phyloP scores from a whole-genome alignment of 176 grass and related monocot species.

The Carex parvula region DNA sequence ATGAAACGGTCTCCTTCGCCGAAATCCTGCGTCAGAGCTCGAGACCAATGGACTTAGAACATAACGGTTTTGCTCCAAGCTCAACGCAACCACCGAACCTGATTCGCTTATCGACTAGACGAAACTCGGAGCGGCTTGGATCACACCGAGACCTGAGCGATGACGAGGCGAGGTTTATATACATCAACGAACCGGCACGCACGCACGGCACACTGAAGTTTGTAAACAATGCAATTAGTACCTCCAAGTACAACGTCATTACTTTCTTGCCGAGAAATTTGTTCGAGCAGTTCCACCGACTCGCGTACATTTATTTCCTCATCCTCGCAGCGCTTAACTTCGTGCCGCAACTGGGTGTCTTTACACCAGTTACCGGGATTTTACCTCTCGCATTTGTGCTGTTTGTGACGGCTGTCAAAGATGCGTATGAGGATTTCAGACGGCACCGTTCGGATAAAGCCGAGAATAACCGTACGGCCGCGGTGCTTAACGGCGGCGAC shows the following conservation, averaged over 20 bases:
- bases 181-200: slow-evolving; percentile 65
- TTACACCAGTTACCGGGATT: slow-evolving; percentile 38
- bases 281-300: slow-evolving; percentile 92
- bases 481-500: slow-evolving; percentile 35
- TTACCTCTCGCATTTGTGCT: slow-evolving; percentile 85
- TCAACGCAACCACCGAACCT: neutral
- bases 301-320: slow-evolving; percentile 87
- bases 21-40: slow-evolving; percentile 18
- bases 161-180: slow-evolving; percentile 87
- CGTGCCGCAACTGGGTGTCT: slow-evolving; percentile 74
- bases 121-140: slow-evolving; percentile 51
- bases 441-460: slow-evolving; percentile 68
- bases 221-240: slow-evolving; percentile 58
- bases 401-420: slow-evolving; percentile 73
- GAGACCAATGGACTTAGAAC: slow-evolving; percentile 33
- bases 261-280: slow-evolving; percentile 94
- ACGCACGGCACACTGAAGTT: slow-evolving; percentile 38
- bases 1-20: slow-evolving; percentile 43
- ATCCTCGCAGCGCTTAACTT: slow-evolving; percentile 58
- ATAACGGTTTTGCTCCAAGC: slow-evolving; percentile 8
- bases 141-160: slow-evolving; percentile 77
- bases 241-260: slow-evolving; percentile 70
- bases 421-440: slow-evolving; percentile 95
- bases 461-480: slow-evolving; percentile 59
- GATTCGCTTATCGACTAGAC: neutral